Evolutionary conservation across 768 basidiomycete species (phyloP).

Genomic region (Mycena rosella): DNA sequence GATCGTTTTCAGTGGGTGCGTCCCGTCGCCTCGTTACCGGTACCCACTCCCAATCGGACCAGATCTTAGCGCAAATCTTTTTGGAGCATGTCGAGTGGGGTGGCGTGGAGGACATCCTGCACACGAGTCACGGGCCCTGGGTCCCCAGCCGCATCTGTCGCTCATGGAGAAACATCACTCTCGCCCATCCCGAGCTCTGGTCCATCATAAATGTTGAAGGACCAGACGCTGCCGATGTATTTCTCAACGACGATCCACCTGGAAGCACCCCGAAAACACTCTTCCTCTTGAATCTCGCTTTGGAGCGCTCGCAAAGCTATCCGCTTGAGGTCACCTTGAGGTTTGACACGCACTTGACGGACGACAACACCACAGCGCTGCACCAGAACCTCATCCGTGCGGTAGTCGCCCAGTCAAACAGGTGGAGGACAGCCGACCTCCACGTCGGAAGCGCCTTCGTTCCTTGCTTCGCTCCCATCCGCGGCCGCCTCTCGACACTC

Average conservation of each 20-base stretch:
- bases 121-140: constrained; percentile 8
- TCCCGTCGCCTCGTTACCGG: constrained; percentile 3
- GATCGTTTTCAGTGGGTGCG: neutral
- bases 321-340: constrained; percentile 15
- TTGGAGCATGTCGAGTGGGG: neutral
- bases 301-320: constrained; percentile 9
- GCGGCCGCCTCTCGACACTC: constrained; percentile 11
- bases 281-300: constrained; percentile 18
- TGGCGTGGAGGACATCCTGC: neutral
- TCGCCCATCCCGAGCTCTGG: constrained; percentile 22
- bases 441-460: neutral
- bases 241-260: no score
- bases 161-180: constrained; percentile 6
- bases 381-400: neutral
- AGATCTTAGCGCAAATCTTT: constrained; percentile 17
- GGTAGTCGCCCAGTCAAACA: constrained; percentile 20
- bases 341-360: neutral
- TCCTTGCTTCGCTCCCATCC: constrained; percentile 14
- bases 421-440: constrained; percentile 22
- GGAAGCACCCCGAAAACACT: neutral
- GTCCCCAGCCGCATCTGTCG: constrained; percentile 16
- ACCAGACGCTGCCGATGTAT: neutral
- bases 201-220: constrained; percentile 5
- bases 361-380: neutral
- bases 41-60: constrained; percentile 12